Base-by-base conservation (phyloP, 2,329 filamentous ascomycete species). In the Epichloe sylvatica region DNA sequence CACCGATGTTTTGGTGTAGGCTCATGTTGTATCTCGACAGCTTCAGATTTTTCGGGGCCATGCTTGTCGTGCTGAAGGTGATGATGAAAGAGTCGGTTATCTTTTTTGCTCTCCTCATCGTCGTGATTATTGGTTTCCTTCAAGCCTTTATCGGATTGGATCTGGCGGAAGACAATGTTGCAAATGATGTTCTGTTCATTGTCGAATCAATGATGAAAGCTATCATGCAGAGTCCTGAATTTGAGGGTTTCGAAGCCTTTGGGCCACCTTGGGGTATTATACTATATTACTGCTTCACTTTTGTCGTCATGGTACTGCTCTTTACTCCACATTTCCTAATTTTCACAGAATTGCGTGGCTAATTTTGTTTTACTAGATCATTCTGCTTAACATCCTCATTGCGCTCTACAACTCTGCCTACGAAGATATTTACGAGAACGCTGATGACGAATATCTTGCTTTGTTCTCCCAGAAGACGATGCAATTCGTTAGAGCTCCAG, bases 361-460 rank as follows among this genome's bases (percentile, higher is more conserved):
- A 39, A 47, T n/a, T 35, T 4, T 39, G 6, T 30, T 5, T 37
- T n/a, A 11, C 12, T 36, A 75, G 74, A 74, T 80, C 23, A 70
- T 98, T 50, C 74, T 97, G 25, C 79, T 98, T 57, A 98, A 98
- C 65, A 88, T 98, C 59, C 80, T 98, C 51, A 97, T 98, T 62
- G 92, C 92, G 0, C 79, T 98, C 6, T 98, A 96, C 72, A 97
- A 97, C 69, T 91, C 84, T 44, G 89, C 92, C 2, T 97, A 98
- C 63, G 86, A 94, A 61, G 89, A 95, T 65, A 94, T 96, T 52
- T 94, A 90, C 59, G 83, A 86, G 43, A 90, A 98, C 61, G 89
- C 92, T 4, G 84, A 88, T 56, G 92, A 98, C 65, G 92, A 98
- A 66, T 98, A 89, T 67, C 82, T 98, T 64, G 91, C 89, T 0